Percentiles rank a stretch among this genome's conserved stretches.
These are phyloP conservation scores for Sporothrix variecibatus DNA, from an alignment of 2,329 filamentous ascomycete genomes.

Conservation along the genomic window DNA sequence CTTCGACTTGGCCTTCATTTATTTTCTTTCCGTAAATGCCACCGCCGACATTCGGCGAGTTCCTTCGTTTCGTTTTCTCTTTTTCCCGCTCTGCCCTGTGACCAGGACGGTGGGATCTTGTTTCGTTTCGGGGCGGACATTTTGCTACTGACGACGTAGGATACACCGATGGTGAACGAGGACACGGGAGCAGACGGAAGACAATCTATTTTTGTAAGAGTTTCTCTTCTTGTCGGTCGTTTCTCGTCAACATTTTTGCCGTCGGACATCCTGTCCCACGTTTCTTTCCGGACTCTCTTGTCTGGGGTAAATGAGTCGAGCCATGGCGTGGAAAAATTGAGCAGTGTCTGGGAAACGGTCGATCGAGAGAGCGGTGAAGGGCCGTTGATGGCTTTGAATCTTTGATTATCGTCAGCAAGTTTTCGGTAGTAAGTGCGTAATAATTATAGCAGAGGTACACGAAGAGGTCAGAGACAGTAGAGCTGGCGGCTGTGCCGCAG, in stretches of 20 bases:
- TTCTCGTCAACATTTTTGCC: neutral
- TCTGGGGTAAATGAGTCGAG: constrained; percentile 3
- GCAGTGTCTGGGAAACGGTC: neutral
- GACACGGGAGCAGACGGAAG: neutral
- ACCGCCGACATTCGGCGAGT: neutral
- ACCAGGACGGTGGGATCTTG: neutral
- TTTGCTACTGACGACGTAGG: neutral
- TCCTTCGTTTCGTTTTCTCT: neutral
- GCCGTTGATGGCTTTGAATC: neutral
- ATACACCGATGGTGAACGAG: constrained; percentile 1
- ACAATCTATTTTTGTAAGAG: neutral
- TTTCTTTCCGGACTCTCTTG: neutral
- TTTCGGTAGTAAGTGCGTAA: too few relatives aligned
- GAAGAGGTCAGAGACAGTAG: neutral
- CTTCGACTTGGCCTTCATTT: neutral
- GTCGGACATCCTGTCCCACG: neutral
- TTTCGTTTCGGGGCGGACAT: neutral
- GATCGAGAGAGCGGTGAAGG: neutral
- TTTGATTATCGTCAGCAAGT: neutral
- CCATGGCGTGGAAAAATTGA: neutral
- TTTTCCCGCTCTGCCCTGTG: neutral
- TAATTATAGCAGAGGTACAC: too few relatives aligned
- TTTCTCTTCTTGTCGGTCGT: neutral
- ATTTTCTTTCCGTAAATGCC: neutral
- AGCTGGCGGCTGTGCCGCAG: neutral